Evolutionary conservation across 2,329 filamentous ascomycete genomes (phyloP).

Genomic region (Ophiostoma tasmaniense): DNA sequence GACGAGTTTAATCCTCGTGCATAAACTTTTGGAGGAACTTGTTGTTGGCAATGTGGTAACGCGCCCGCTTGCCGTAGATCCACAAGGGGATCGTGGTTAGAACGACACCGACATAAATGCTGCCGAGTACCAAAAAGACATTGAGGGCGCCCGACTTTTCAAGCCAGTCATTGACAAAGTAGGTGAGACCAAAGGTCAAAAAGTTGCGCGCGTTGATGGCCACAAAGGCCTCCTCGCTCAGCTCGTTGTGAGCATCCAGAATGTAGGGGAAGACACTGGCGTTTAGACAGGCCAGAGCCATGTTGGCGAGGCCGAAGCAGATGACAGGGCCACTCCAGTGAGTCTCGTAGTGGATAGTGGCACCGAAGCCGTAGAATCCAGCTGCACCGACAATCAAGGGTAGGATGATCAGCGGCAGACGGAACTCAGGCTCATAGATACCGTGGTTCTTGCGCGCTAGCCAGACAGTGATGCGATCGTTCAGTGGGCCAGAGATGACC

Average conservation of each 20-base stretch:
- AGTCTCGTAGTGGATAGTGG: conserved; percentile 35
- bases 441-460: conserved; percentile 41
- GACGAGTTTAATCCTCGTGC: conserved; percentile 22
- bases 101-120: conserved; percentile 36
- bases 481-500: conserved; percentile 37
- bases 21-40: conserved; percentile 27
- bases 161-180: conserved; percentile 35
- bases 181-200: conserved; percentile 39
- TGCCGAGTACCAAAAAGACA: conserved; percentile 33
- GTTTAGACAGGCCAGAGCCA: conserved; percentile 38
- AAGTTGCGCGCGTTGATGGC: conserved; percentile 43
- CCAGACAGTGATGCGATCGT: conserved; percentile 37
- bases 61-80: conserved; percentile 39
- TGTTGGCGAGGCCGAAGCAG: conserved; percentile 41
- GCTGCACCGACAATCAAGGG: conserved; percentile 34
- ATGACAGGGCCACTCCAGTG: conserved; percentile 41
- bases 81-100: conserved; percentile 40
- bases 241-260: conserved; percentile 38
- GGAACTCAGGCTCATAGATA: conserved; percentile 48
- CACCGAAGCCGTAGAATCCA: conserved; percentile 41
- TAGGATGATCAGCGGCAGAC: conserved; percentile 35
- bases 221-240: conserved; percentile 39
- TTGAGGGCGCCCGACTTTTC: conserved; percentile 29
- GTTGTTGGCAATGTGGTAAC: conserved; percentile 36
- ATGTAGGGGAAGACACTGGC: conserved; percentile 44